These are phyloP conservation scores for Pyronema omphalodes DNA, from an alignment of 495 filamentous ascomycete species.

Conservation along the genomic window DNA sequence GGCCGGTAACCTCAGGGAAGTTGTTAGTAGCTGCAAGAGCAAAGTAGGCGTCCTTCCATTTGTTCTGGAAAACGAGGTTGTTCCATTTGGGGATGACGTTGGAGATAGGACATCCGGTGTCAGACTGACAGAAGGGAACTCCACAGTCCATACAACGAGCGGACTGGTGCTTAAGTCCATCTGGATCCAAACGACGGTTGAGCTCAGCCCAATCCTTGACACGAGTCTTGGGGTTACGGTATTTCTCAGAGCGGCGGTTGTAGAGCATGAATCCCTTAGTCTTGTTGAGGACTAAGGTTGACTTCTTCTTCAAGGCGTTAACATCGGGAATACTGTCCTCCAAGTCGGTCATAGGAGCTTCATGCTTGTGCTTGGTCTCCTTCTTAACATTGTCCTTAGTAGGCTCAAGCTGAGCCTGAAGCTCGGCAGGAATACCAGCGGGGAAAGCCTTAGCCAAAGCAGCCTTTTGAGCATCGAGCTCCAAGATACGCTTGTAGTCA, in stretches of 20 bases:
- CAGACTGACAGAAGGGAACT: slow-evolving; percentile 97
- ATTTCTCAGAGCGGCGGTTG: slow-evolving; percentile 83
- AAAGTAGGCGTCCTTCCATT: slow-evolving; percentile 92
- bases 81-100: slow-evolving; percentile 99
- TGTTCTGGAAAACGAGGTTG: slow-evolving; percentile 77
- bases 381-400: slow-evolving; percentile 54
- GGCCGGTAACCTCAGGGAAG: slow-evolving; percentile 97
- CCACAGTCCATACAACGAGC: slow-evolving; percentile 99
- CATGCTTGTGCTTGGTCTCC: slow-evolving; percentile 52
- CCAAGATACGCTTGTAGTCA: slow-evolving; percentile 91
- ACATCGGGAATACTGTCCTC: slow-evolving; percentile 81
- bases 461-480: slow-evolving; percentile 69
- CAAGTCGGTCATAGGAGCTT: slow-evolving; percentile 58
- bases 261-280: slow-evolving; percentile 99
- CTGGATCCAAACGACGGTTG: slow-evolving; percentile 72
- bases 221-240: slow-evolving; percentile 68
- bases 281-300: slow-evolving; percentile 88
- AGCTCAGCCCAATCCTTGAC: slow-evolving; percentile 93
- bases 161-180: slow-evolving; percentile 96
- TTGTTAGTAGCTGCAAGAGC: slow-evolving; percentile 97
- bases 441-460: slow-evolving; percentile 48
- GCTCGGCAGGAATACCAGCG: slow-evolving; percentile 32
- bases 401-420: slow-evolving; percentile 36
- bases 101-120: slow-evolving; percentile 91
- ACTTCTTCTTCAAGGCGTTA: slow-evolving; percentile 83